Base-by-base conservation (phyloP, 2,329 filamentous ascomycete species). In the Stachybotrys chlorohalonatus region DNA sequence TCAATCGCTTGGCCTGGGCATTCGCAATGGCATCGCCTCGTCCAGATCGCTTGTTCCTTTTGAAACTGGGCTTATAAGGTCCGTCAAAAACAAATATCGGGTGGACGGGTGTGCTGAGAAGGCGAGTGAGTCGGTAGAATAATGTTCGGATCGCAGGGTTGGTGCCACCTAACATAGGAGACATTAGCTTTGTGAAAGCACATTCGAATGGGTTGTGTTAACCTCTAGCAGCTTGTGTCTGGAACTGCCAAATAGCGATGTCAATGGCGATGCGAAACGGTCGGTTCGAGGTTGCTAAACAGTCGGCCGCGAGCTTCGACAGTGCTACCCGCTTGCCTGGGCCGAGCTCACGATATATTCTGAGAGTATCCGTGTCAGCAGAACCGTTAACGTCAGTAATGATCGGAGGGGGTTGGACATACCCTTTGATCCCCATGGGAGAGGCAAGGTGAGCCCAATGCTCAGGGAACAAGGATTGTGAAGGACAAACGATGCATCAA, bases 191-290 rank as follows among this genome's bases (percentile, higher is more conserved):
- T 9, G 13, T 42, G 13, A 9, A 42, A 42, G 5, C 36, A 13
- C 36, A 9, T 42, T 42, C 9, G 36, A 9, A 9, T 42, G 36
- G 31, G 47, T 36, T 15, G 30, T 16, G 24, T 24, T 4, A 24
- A n/a, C 83, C 90, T 74, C 85, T 84, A 16, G 89, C 89, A 13
- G 90, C 86, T 66, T 95, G 91, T 11, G 86, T 86, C 66, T 99
- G 94, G 66, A 96, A 97, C 49, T 96, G 87, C 94, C 94, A 99
- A 66, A 99, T 97, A 3, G 91, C 90, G 62, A 95, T 88, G 67
- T 99, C 94, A 59, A 99, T 88, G 46, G 94, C 94, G 50, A 99
- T 78, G 47, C 92, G 86, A 47, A 97, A 76, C 0, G 92, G 92
- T 1, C 86, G 81, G 30, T 81, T 80, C 11, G 83, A 84, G 53